Percentiles rank a stretch among this genome's conserved stretches.
These are phyloP conservation scores for Apostasia shenzhenica DNA, from an alignment of 106 monocot species.

Conservation along the genomic window DNA sequence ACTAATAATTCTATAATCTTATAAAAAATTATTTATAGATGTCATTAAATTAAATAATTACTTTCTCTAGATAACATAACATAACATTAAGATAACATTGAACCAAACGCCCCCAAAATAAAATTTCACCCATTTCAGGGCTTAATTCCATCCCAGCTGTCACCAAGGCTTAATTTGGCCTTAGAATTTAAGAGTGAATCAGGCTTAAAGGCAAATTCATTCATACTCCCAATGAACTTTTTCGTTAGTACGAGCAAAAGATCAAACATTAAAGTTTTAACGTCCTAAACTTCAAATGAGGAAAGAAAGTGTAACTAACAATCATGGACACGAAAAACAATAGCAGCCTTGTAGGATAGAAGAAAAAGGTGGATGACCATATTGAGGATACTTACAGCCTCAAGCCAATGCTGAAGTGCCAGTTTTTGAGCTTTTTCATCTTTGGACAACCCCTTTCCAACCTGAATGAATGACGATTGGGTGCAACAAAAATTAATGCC, in stretches of 20 bases:
- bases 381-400: conserved; percentile 36
- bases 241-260: background rate
- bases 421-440: conserved; percentile 66
- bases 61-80: too few relatives aligned
- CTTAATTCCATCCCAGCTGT: too few relatives aligned
- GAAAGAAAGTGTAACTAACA: background rate
- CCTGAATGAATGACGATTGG: conserved; percentile 15
- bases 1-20: too few relatives aligned
- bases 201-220: background rate
- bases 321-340: too few relatives aligned
- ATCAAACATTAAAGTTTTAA: too few relatives aligned
- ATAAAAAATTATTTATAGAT: too few relatives aligned
- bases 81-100: too few relatives aligned
- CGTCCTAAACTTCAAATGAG: background rate
- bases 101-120: too few relatives aligned
- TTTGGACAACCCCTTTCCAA: conserved; percentile 74
- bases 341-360: background rate
- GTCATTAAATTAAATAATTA: too few relatives aligned
- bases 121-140: too few relatives aligned
- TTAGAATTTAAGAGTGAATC: too few relatives aligned
- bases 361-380: background rate
- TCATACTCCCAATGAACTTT: background rate
- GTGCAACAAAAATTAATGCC: background rate
- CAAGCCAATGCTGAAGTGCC: conserved; percentile 77
- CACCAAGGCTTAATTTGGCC: too few relatives aligned